Base-by-base conservation (phyloP, 805 yeast genomes). In the Ogataea thermomethanolica region DNA sequence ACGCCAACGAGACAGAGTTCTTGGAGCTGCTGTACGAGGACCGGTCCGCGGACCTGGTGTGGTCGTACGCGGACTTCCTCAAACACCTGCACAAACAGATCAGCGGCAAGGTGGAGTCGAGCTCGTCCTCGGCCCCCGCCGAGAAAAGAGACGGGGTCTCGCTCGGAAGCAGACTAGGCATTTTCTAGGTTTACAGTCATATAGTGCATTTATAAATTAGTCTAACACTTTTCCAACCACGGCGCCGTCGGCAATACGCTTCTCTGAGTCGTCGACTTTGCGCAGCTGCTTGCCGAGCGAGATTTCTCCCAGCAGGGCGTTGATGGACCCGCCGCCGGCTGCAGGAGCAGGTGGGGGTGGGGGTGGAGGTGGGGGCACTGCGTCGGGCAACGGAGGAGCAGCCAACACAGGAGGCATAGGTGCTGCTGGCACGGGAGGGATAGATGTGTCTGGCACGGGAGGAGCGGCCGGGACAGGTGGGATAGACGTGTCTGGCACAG, bases 21-120 rank as follows among this genome's bases (percentile, higher is more conserved):
- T 64, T 70, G 28, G 79, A 79, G 29, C 54, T 76, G 36, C 64
- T 93, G 55, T 78, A 81, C 22, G 98, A 93, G 54, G 98, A 93
- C 57, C 70, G 77, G 33, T 65, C 70, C 17, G 65, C 65, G 26
- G 78, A 80, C 30, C 67, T 74, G 59, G 56, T 78, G 53, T 64
- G 70, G 50, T 73, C 81, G 14, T 84, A 81, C 56, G 60, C 75
- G 5, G 95, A 85, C 42, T 88, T 76, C 51, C 66, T 91, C 47
- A 65, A 78, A 7, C 73, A 73, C 27, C 64, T 90, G 39, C 96
- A 91, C 59, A 78, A 76, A 40, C 70, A 72, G 7, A 76, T 84
- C 23, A 71, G 68, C 35, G 75, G 67, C 11, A 77, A 71, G 45
- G 47, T 77, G 14, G 79, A 45, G 29, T 41, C 26, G 26, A 41